These are phyloP conservation scores for Cylindricascospora bacillispora DNA, from an alignment of 1,139 yeast species.

Conservation along the genomic window DNA sequence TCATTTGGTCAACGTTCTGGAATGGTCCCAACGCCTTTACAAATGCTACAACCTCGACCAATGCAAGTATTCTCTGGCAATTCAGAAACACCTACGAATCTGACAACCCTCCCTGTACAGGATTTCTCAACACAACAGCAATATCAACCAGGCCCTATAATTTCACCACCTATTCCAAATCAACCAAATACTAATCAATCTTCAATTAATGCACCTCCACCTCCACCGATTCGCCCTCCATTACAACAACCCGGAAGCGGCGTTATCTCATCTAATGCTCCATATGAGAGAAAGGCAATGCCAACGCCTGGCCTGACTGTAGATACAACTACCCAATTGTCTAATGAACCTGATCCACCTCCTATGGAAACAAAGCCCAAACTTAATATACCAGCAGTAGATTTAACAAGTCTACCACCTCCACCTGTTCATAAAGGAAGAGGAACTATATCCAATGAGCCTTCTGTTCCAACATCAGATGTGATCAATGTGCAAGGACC, in stretches of 20 bases:
- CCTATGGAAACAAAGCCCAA: slow-evolving; percentile 7
- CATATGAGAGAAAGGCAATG: too few species aligned
- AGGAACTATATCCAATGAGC: slow-evolving; percentile 2
- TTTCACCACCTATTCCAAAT: not conserved
- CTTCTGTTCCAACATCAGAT: not conserved
- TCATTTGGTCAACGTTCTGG: not conserved
- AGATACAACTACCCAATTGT: too few species aligned
- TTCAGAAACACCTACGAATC: not conserved
- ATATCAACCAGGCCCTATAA: slow-evolving; percentile 1
- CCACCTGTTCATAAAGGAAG: slow-evolving; percentile 22
- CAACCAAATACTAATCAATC: not conserved
- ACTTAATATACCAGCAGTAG: slow-evolving; percentile 8
- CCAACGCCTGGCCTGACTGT: too few species aligned
- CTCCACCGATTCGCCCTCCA: too few species aligned
- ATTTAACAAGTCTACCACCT: slow-evolving; percentile 14
- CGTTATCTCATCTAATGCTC: too few species aligned
- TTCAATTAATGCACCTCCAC: slow-evolving; percentile 1
- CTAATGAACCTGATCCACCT: too few species aligned
- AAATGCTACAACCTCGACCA: not conserved
- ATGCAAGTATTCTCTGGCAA: not conserved
- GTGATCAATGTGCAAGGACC: too few species aligned
- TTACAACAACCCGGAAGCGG: too few species aligned
- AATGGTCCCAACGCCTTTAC: slow-evolving; percentile 1
- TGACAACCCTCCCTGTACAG: not conserved
- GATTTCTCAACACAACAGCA: not conserved